Evolutionary conservation across 495 filamentous ascomycete genomes (phyloP), one percentile per base, ranked within the genome.

Genomic region (Daldinia decipiens): DNA sequence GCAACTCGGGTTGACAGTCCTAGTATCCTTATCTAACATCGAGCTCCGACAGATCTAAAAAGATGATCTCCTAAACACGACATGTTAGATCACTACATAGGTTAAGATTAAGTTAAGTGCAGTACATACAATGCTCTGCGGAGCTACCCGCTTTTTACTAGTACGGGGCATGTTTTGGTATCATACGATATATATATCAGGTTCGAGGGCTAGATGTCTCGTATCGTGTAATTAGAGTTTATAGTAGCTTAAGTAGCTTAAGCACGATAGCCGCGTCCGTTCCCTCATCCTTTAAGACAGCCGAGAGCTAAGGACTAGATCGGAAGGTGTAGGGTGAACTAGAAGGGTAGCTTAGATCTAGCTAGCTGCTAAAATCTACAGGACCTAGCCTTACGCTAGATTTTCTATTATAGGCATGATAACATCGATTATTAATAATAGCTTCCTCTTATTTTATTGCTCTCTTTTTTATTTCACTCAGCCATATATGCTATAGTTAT

Each of bases 171-270:
- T 27, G 24, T 53, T 31, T 27, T 27, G 26, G 50, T 31, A n/a
- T 26, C 26, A 53, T 5, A n/a, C 15, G 27, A 31, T 31, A 29
- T 27, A 53, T 53, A 26, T 53, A 31, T 29, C 27, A 53, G 26
- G 13, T 31, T 53, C 15, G 15, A 31, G 6, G 24, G 13, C 50
- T 31, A 53, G 50, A 53, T 53, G 50, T 53, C 50, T 53, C 50
- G 50, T 53, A 53, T 53, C 50, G 50, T 53, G 27, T 53, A 53
- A 53, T 53, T 53, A 53, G 43, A 47, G 43, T 47, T 47, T 47
- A 47, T 47, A 12, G 43, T 47, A 47, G 43, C 43, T 47, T 24
- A 47, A 24, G 19, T 47, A 47, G 43, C 43, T 47, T 47, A 47
- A 47, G 43, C 24, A n/a, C 9, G 43, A 47, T 47, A 47, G 43